Evolutionary conservation across 1,284 basidiomycete genomes (phyloP), one percentile per base, ranked within the genome.

Genomic region (Pseudozyma hubeiensis): DNA sequence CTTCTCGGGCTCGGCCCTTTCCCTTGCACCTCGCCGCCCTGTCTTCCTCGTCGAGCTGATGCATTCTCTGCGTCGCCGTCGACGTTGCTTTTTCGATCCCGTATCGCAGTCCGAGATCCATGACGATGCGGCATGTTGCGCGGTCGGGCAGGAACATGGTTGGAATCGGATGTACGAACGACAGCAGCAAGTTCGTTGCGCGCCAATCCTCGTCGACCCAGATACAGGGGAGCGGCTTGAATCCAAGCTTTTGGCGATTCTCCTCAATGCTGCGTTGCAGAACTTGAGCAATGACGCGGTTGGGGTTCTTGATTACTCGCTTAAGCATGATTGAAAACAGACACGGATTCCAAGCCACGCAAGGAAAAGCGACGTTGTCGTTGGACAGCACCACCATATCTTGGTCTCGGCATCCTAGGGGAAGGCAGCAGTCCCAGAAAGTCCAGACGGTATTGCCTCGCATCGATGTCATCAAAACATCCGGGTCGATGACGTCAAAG

Each of bases 381-480:
- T 60, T 66, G 31, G 66, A 70, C n/a, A 60, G 30, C 14, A 75
- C 14, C 11, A 75, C 62, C 54, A 75, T 50, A 35, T 75, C 72
- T 48, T 75, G 66, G 31, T 70, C 72, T 7, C 72, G 63, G n/a
- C 63, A 57, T 5, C 72, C 72, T 2, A 75, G 52, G 4, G 72
- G 72, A 14, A 69, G 49, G n/a, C 60, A 64, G 52, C 67, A 75
- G 60, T 75, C 72, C 72, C 72, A 75, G 24, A 75, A 75, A 7
- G 66, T 70, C 72, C 72, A 75, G 10, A 70, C 67, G 7, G 72
- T 75, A 7, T 41, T 41, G 37, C 70, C 53, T 0, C 67, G 62
- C 46, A 64, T 43, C 30, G 55, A 46, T 0, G 61, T 63, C 58
- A 63, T 51, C 31, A 75, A 55, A 19, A 33, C 0, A 5, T 52